Conservation (phyloP, 192 early-diverging fungal genomes). For the Pilobolus umbonatus region DNA sequence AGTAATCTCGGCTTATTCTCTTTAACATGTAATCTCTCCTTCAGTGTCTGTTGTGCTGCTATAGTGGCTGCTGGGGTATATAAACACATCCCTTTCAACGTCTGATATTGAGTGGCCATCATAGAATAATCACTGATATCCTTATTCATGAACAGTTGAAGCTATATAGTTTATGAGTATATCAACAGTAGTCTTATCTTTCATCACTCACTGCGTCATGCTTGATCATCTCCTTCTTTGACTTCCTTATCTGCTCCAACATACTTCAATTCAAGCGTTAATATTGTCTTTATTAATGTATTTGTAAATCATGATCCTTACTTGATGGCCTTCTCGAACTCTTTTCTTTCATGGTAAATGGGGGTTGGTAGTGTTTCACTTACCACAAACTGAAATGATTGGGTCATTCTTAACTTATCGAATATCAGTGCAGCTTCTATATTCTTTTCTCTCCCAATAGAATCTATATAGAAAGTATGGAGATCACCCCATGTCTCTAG, state of each 20-base stretch:
- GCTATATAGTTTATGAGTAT: background rate
- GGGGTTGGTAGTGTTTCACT: background rate
- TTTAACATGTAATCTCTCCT: conserved; percentile 1
- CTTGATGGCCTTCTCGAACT: background rate
- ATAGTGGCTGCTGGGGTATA: conserved; percentile 1
- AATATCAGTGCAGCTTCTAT: conserved; percentile 1
- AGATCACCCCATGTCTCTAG: background rate
- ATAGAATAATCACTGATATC: no score
- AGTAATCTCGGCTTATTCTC: conserved; percentile 1
- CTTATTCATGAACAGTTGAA: background rate
- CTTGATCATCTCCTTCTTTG: background rate
- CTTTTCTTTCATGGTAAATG: background rate
- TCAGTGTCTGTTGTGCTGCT: background rate
- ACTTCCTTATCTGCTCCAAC: background rate
- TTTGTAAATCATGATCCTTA: background rate
- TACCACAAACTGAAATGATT: background rate
- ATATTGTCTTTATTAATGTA: background rate
- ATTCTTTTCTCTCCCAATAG: background rate
- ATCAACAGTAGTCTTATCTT: background rate
- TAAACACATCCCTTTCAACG: background rate
- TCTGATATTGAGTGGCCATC: background rate
- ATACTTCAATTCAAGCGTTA: background rate
- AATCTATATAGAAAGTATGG: background rate
- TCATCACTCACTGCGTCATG: conserved; percentile 3
- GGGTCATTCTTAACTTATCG: background rate